phyloP scores from a whole-genome alignment of 192 early-diverging fungal species.

The Entomortierella parvispora region DNA sequence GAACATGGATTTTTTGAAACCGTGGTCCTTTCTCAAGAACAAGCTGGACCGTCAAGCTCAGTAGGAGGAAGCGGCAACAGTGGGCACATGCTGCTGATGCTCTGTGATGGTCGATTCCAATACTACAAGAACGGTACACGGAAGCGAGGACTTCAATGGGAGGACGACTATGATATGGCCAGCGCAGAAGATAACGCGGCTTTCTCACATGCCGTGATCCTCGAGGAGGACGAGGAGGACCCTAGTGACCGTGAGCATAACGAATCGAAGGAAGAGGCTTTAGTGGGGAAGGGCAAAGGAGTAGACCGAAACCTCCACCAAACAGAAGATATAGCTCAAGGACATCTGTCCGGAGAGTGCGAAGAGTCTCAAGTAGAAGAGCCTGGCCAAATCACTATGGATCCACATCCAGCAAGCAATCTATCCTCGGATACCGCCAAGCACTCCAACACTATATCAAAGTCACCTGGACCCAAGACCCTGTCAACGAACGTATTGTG shows the following conservation, averaged over 20 bases:
- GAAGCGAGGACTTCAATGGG: slow-evolving; percentile 15
- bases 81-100: slow-evolving; percentile 42
- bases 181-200: not conserved
- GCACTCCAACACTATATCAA: no score
- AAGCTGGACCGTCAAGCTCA: no score
- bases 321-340: no score
- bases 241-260: not conserved
- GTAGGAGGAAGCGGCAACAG: not conserved
- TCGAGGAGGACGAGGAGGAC: slow-evolving; percentile 4
- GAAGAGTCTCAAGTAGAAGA: no score
- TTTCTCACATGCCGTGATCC: not conserved
- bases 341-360: no score
- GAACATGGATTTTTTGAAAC: no score
- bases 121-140: slow-evolving; percentile 42
- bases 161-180: not conserved
- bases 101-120: slow-evolving; percentile 14
- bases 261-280: not conserved
- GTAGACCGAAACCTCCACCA: not conserved
- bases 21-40: no score
- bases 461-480: no score
- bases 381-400: no score
- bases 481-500: no score
- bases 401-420: no score
- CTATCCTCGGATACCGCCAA: no score
- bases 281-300: not conserved